Percentiles rank a stretch among this genome's conserved stretches.
Evolutionary conservation across 2,329 filamentous ascomycete genomes (phyloP).

Genomic region (Xylaria sp.): DNA sequence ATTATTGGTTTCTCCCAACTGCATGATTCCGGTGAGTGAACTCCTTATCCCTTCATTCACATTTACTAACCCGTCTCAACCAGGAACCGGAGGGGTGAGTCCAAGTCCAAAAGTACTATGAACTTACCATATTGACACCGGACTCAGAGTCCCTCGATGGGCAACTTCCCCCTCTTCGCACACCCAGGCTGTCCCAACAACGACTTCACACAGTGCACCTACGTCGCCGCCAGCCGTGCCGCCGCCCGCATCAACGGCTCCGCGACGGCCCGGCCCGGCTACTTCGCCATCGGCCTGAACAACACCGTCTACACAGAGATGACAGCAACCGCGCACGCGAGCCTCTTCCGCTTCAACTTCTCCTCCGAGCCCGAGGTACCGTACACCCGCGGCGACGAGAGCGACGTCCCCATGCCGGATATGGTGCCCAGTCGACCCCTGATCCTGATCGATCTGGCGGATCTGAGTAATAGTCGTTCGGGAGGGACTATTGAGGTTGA

Average conservation of each 20-base stretch:
- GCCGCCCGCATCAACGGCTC: constrained; percentile 46
- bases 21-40: constrained; percentile 31
- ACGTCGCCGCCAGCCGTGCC: constrained; percentile 41
- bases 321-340: constrained; percentile 54
- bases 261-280: constrained; percentile 51
- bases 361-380: constrained; percentile 31
- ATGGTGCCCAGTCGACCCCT: constrained; percentile 44
- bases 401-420: background rate
- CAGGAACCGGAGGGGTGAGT: constrained; percentile 34
- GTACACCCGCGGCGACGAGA: constrained; percentile 7
- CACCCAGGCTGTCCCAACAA: constrained; percentile 46
- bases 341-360: constrained; percentile 57
- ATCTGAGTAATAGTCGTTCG: constrained; percentile 47
- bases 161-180: constrained; percentile 49
- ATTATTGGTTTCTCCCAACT: constrained; percentile 33
- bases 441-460: constrained; percentile 55
- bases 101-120: background rate
- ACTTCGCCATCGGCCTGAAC: constrained; percentile 53
- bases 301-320: constrained; percentile 56
- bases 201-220: constrained; percentile 47
- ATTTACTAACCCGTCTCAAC: constrained; percentile 1
- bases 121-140: constrained; percentile 15
- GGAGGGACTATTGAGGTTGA: constrained; percentile 49
- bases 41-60: background rate
- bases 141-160: constrained; percentile 40